phyloP scores from a whole-genome alignment of 176 grass and related monocot genomes.

The Musa beccarii region DNA sequence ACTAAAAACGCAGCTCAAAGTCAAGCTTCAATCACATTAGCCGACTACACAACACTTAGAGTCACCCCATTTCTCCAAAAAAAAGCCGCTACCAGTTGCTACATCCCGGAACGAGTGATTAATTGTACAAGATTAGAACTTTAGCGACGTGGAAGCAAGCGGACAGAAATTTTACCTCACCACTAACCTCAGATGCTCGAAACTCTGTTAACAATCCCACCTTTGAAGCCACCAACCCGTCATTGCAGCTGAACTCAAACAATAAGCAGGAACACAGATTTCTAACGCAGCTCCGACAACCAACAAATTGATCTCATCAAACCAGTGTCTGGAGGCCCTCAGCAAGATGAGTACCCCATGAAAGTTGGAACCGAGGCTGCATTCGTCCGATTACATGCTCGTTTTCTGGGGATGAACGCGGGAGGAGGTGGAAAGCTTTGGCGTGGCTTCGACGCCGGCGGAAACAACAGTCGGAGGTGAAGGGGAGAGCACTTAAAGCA shows the following conservation, averaged over 20 bases:
- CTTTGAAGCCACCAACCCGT: neutral
- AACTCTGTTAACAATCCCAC: neutral
- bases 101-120: neutral
- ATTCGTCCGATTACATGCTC: neutral
- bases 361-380: neutral
- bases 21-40: neutral
- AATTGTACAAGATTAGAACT: neutral
- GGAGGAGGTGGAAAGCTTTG: neutral
- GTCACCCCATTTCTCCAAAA: neutral
- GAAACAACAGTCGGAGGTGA: neutral
- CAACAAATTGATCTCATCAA: neutral
- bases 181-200: neutral
- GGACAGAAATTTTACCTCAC: neutral
- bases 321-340: neutral
- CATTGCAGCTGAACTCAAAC: neutral
- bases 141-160: neutral
- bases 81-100: neutral
- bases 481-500: neutral
- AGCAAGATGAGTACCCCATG: neutral
- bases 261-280: neutral
- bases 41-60: neutral
- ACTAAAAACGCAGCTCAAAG: neutral
- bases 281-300: neutral
- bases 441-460: constrained; percentile 6
- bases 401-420: neutral